Base-by-base conservation (phyloP, 2,329 filamentous ascomycete species). In the Huntiella moniliformis region DNA sequence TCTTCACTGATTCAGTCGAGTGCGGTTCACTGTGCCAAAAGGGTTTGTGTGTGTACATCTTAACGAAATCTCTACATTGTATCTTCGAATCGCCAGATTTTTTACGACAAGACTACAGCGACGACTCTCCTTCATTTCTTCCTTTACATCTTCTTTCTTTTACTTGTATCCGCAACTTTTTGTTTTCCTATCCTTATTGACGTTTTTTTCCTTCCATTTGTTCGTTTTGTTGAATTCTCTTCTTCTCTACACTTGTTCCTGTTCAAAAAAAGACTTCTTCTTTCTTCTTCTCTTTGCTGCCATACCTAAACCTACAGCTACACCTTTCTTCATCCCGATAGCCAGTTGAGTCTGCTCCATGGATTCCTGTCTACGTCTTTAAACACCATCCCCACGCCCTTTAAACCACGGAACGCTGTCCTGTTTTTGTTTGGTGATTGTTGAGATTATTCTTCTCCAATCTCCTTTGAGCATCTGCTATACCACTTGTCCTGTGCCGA, bases 41-140 rank as follows among this genome's bases (percentile, higher is more conserved):
- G 22, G 22, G 47, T 43, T 49, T 49, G 37, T 45, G 47, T 49
- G 47, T 46, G 47, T 46, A 43, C 47, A 45, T 49, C 43, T 45
- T 35, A 37, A 37, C 22, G 22, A 28, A 28, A 10, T 28, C 22
- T 28, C 22, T 28, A 28, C 22, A 28, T 28, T 28, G 22, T 28
- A 28, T 28, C 22, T 28, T 28, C 22, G 6, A 28, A 28, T 28
- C 22, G 7, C 22, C 22, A 28, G 1, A 28, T 28, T 28, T 28
- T 28, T 28, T 8, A 28, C 22, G 22, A 28, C 22, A 28, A 28
- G 22, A 28, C 22, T 28, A 28, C 22, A 28, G 7, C 7, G 22
- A 28, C 22, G 22, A 28, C 22, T 28, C 22, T 28, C 22, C 22
- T 28, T 28, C 8, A 34, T 38, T 44, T 42, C 44, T 36, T 44